These are phyloP conservation scores for Vaccinium vitisidaea DNA, from an alignment of 148 eudicot species.

Conservation along the genomic window DNA sequence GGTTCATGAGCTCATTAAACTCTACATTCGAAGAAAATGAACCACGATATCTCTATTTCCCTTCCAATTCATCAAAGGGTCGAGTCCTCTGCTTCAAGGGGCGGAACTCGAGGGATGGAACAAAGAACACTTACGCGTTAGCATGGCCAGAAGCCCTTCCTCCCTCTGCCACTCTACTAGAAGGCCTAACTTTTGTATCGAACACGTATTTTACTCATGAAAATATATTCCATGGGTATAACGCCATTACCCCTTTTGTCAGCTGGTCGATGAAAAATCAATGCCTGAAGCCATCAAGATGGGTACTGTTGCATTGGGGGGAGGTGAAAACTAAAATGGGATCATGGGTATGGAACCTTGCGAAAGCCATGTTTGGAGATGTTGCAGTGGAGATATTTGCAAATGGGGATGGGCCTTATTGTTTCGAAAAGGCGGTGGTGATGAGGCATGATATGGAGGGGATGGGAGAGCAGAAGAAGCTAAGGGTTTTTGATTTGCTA, in stretches of 20 bases:
- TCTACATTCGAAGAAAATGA: slow-evolving; percentile 35
- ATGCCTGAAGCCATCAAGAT: slow-evolving; percentile 33
- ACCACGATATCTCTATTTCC: slow-evolving; percentile 33
- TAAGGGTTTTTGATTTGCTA: slow-evolving; percentile 30
- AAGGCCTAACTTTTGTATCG: no score
- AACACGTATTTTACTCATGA: slow-evolving; percentile 10
- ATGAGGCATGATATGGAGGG: slow-evolving; percentile 43
- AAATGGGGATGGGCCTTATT: slow-evolving; percentile 24
- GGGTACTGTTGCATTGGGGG: slow-evolving; percentile 50
- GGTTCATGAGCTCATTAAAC: slow-evolving; percentile 56
- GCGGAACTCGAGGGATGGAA: slow-evolving; percentile 29
- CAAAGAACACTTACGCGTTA: slow-evolving; percentile 47
- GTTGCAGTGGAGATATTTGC: slow-evolving; percentile 24
- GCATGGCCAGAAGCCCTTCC: slow-evolving; percentile 47
- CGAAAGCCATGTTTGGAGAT: slow-evolving; percentile 16
- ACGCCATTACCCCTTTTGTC: slow-evolving; percentile 34
- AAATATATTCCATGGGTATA: slow-evolving; percentile 46
- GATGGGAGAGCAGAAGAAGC: slow-evolving; percentile 29
- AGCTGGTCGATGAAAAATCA: slow-evolving; percentile 35
- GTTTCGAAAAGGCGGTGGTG: slow-evolving; percentile 46
- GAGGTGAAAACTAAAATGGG: slow-evolving; percentile 30
- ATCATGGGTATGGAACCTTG: slow-evolving; percentile 34
- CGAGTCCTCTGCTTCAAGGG: slow-evolving; percentile 46
- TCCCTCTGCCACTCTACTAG: slow-evolving; percentile 24
- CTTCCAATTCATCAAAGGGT: slow-evolving; percentile 34